Conservation (phyloP, 495 filamentous ascomycete species). For the Annulohypoxylon stygium region DNA sequence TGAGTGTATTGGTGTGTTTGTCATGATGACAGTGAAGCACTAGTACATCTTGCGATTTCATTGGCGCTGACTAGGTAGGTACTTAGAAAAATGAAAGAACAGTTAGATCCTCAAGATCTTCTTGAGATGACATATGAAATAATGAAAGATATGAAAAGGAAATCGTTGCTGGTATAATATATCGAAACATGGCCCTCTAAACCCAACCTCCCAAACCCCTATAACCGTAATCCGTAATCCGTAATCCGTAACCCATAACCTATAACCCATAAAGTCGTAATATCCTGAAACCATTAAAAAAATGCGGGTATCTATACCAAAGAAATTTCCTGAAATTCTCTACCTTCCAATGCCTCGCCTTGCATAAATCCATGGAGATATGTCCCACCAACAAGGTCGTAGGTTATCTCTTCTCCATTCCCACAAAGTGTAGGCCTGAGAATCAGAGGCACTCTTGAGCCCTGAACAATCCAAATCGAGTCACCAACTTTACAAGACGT, state of each 20-base stretch:
- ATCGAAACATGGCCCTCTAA: background rate
- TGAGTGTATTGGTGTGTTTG: background rate
- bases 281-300: conserved; percentile 12
- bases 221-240: background rate
- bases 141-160: background rate
- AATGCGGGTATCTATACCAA: conserved; percentile 28
- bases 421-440: conserved; percentile 11
- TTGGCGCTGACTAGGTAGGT: background rate
- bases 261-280: conserved; percentile 2
- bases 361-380: conserved; percentile 47
- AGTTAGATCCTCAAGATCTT: background rate
- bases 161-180: background rate
- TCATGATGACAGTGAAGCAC: background rate
- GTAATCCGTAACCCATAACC: background rate
- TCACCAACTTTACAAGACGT: conserved; percentile 34
- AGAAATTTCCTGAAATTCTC: conserved; percentile 21
- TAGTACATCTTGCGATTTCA: background rate
- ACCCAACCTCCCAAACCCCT: background rate
- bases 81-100: background rate
- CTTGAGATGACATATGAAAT: background rate
- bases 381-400: conserved; percentile 42
- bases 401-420: background rate
- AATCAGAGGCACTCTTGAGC: conserved; percentile 42
- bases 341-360: conserved; percentile 34
- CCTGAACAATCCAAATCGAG: conserved; percentile 43